Evolutionary conservation across 495 filamentous ascomycete genomes (phyloP), one percentile per base, ranked within the genome.

Genomic region (Penicillium alfredii): DNA sequence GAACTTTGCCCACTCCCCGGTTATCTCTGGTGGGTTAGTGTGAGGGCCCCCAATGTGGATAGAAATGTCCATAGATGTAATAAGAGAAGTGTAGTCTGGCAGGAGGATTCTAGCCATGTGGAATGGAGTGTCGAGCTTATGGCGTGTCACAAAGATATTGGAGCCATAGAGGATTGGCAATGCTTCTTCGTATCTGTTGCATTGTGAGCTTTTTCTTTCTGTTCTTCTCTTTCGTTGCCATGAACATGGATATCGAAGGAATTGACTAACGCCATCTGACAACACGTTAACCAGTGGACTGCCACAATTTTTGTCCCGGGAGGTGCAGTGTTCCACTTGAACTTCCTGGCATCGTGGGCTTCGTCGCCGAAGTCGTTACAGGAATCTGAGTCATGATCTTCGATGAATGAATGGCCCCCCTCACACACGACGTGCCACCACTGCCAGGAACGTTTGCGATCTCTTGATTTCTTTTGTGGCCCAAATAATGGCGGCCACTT

Each of bases 391-490:
- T 6, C 11, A 9, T 11, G 13, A 13, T 45, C 42, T 10, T 36
- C 6, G 17, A 23, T 4, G 9, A 38, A 46, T 10, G 4, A 10
- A 28, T 40, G 20, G 7, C 9, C 32, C 14, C 39, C 3, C 2
- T 38, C 19, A 32, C 47, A 51, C 18, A 51, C 23, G 31, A 11
- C 5, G 23, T 51, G 47, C 31, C 32, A 39, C 47, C 47, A 51
- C 8, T 33, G 22, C 43, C 42, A 51, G 17, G 8, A 24, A 24
- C 35, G 38, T n/a, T 25, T 23, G 15, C 30, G 22, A n/a, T n/a
- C n/a, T n/a, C n/a, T n/a, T n/a, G n/a, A n/a, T n/a, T n/a, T n/a
- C n/a, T n/a, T n/a, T n/a, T n/a, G n/a, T n/a, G n/a, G n/a, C n/a
- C n/a, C n/a, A n/a, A n/a, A n/a, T n/a, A n/a, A n/a, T n/a, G n/a